phyloP scores from a whole-genome alignment of 2,329 filamentous ascomycete species.

The Periconia digitata region DNA sequence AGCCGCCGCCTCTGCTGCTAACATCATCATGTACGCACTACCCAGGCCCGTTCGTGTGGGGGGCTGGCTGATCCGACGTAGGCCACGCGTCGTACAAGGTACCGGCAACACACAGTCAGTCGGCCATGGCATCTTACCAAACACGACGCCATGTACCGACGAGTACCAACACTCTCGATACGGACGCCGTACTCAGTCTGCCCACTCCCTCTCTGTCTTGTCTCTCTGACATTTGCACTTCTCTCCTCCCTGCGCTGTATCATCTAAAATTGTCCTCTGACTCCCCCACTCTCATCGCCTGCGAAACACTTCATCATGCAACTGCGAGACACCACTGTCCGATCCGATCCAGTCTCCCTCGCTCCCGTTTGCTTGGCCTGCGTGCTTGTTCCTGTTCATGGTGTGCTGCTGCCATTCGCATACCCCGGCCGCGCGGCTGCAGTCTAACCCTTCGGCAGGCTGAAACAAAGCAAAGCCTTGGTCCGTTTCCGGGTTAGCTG shows the following conservation, averaged over 20 bases:
- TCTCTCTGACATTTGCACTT: too few relatives aligned
- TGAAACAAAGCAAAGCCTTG: slow-evolving; percentile 19
- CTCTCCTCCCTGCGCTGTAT: too few relatives aligned
- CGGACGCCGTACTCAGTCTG: too few relatives aligned
- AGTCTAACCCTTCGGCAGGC: slow-evolving; percentile 12
- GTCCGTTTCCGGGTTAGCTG: slow-evolving; percentile 13
- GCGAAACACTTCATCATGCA: not conserved
- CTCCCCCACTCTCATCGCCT: slow-evolving; percentile 3
- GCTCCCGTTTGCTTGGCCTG: too few relatives aligned
- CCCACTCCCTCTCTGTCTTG: too few relatives aligned
- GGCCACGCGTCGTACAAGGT: not conserved
- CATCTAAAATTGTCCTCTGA: slow-evolving; percentile 1
- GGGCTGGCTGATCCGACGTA: not conserved
- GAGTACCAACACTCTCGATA: too few relatives aligned
- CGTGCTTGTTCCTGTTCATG: not conserved
- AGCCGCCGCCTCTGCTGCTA: not conserved
- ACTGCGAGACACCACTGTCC: not conserved
- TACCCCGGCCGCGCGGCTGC: slow-evolving; percentile 15
- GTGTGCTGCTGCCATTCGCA: not conserved
- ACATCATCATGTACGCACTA: too few relatives aligned
- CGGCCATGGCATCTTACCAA: too few relatives aligned
- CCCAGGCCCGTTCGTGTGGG: not conserved
- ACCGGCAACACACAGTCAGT: too few relatives aligned
- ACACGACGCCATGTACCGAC: too few relatives aligned
- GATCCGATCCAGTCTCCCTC: not conserved